Conservation (phyloP, 2,329 filamentous ascomycete species). For the Monilinia fructicola region DNA sequence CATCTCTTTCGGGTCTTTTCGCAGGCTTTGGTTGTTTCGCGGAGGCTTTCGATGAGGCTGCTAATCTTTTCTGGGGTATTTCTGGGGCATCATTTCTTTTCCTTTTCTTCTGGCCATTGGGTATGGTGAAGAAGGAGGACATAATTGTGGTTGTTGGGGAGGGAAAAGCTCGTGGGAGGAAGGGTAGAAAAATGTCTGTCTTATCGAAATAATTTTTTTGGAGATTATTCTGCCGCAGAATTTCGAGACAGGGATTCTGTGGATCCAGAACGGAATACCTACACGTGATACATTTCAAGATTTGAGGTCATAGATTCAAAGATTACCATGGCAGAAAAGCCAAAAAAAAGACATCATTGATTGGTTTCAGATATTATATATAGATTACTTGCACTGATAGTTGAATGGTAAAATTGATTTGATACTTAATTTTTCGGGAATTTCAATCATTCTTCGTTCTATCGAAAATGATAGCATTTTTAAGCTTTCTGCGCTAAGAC, state of each 20-base stretch:
- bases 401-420: background rate
- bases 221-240: slow-evolving; percentile 28
- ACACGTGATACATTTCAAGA: slow-evolving; percentile 4
- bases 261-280: background rate
- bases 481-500: slow-evolving; percentile 11
- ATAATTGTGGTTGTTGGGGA: slow-evolving; percentile 47
- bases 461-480: slow-evolving; percentile 7
- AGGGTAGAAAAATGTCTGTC: slow-evolving; percentile 22
- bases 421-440: background rate
- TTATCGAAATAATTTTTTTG: slow-evolving; percentile 24
- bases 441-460: background rate
- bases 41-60: slow-evolving; percentile 43
- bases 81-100: slow-evolving; percentile 65
- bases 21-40: slow-evolving; percentile 42
- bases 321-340: background rate
- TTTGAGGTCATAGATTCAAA: background rate
- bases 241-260: slow-evolving; percentile 23
- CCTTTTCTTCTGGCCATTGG: slow-evolving; percentile 84
- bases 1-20: slow-evolving; percentile 50
- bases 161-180: slow-evolving; percentile 6
- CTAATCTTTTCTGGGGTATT: slow-evolving; percentile 59
- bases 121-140: slow-evolving; percentile 95
- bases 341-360: background rate
- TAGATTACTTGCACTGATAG: background rate
- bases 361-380: background rate